These are phyloP conservation scores for Schizopora paradoxa DNA, from an alignment of 1,284 basidiomycete species.

Conservation along the genomic window DNA sequence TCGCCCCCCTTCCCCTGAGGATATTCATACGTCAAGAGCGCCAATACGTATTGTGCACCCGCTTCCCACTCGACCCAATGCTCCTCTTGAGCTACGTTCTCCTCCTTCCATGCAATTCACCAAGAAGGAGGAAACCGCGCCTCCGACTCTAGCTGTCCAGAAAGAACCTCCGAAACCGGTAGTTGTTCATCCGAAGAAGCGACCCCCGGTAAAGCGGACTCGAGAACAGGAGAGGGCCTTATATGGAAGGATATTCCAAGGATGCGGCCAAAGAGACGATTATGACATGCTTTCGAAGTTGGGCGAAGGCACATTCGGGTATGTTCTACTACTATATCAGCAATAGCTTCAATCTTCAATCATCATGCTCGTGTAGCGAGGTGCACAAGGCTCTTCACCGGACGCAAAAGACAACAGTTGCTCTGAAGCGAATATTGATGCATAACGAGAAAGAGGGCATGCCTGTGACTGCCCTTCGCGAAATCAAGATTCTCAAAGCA, in stretches of 20 bases:
- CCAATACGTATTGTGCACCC: too few relatives aligned
- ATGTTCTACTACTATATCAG: conserved; percentile 26
- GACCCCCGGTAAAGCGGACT: conserved; percentile 43
- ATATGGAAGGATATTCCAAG: conserved; percentile 66
- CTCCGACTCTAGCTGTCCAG: conserved; percentile 2
- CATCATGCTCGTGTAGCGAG: conserved; percentile 46
- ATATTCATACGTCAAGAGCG: too few relatives aligned
- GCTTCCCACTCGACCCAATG: conserved; percentile 7
- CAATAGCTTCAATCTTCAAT: not conserved
- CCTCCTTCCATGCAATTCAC: conserved; percentile 11
- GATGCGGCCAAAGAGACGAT: conserved; percentile 72
- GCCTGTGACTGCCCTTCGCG: conserved; percentile 95
- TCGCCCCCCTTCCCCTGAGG: conserved; percentile 17
- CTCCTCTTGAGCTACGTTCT: conserved; percentile 7
- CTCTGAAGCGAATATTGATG: conserved; percentile 92
- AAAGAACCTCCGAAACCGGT: conserved; percentile 21
- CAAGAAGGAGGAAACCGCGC: conserved; percentile 2
- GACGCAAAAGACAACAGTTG: conserved; percentile 62
- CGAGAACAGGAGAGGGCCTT: conserved; percentile 60
- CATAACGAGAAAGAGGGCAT: conserved; percentile 96
- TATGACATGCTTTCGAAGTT: conserved; percentile 83
- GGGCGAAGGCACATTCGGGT: conserved; percentile 96
- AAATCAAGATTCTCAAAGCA: conserved; percentile 95
- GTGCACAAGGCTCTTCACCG: conserved; percentile 82
- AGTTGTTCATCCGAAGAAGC: conserved; percentile 26